A percentile compares a stretch with the other conserved stretches of the same genome.
phyloP scores from a whole-genome alignment of 768 basidiomycete genomes.

The Lactifluus hygrophoroides region DNA sequence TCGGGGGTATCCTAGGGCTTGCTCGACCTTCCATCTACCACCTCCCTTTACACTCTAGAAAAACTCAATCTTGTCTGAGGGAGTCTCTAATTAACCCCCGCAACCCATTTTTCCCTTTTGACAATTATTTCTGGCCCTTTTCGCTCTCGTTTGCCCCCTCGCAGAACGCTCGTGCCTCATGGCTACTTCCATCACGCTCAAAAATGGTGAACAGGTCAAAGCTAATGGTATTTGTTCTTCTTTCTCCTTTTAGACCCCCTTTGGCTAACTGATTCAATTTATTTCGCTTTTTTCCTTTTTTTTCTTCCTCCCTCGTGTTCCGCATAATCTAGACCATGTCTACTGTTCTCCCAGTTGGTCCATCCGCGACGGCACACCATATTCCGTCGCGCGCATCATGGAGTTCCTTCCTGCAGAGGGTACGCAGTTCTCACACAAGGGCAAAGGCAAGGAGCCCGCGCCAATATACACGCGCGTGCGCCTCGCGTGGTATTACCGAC shows the following conservation, averaged over 20 bases:
- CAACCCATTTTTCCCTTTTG: neutral
- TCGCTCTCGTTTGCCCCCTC: slow-evolving; percentile 11
- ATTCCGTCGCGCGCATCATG: slow-evolving; percentile 94
- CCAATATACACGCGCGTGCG: slow-evolving; percentile 69
- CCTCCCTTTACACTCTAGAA: slow-evolving; percentile 3
- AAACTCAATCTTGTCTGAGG: neutral
- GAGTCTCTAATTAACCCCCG: neutral
- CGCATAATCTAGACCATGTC: slow-evolving; percentile 71
- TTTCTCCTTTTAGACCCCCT: slow-evolving; percentile 17
- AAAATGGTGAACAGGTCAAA: slow-evolving; percentile 79
- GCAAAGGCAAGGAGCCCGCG: slow-evolving; percentile 57
- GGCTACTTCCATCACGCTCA: slow-evolving; percentile 50
- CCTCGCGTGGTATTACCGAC: slow-evolving; percentile 94
- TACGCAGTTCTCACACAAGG: slow-evolving; percentile 38
- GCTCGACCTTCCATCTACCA: slow-evolving; percentile 10
- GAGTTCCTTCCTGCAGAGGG: slow-evolving; percentile 85
- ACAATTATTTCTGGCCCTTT: slow-evolving; percentile 9
- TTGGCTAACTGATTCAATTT: slow-evolving; percentile 25
- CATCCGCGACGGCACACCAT: slow-evolving; percentile 88
- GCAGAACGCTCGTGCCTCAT: slow-evolving; percentile 30
- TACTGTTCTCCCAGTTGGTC: slow-evolving; percentile 94
- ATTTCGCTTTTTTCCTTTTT: neutral
- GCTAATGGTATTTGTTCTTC: slow-evolving; percentile 59
- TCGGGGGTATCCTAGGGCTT: slow-evolving; percentile 6
- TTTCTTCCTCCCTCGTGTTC: neutral